A percentile compares a stretch with the other conserved stretches of the same genome.
phyloP scores from a whole-genome alignment of 2,329 filamentous ascomycete genomes.

The Phyllosticta capitalensis region DNA sequence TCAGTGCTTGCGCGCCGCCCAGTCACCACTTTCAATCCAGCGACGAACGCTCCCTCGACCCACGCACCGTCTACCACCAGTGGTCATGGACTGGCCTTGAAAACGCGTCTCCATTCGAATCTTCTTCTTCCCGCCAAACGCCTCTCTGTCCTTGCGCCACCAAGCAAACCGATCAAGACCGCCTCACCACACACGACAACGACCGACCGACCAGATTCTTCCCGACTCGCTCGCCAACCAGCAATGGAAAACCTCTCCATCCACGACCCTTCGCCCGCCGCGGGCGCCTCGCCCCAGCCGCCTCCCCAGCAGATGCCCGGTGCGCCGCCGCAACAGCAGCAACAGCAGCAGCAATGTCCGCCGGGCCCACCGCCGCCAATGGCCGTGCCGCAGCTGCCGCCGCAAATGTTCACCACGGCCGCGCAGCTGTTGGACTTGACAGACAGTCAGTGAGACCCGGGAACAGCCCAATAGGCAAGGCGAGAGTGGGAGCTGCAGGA shows the following conservation, averaged over 20 bases:
- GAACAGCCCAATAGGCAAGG: neutral
- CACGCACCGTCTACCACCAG: neutral
- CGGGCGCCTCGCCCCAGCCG: neutral
- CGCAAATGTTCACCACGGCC: constrained; percentile 97
- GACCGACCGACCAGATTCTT: neutral
- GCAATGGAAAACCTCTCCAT: constrained; percentile 13
- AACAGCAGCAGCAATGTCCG: neutral
- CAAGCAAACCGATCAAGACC: neutral
- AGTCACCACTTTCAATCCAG: neutral
- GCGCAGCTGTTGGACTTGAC: constrained; percentile 92
- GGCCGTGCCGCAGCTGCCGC: constrained; percentile 58
- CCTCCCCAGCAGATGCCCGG: neutral
- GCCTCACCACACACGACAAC: neutral
- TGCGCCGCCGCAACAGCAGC: constrained; percentile 1
- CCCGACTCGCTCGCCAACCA: neutral
- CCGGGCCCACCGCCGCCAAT: constrained; percentile 22
- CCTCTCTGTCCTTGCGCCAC: neutral
- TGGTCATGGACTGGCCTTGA: constrained; percentile 12
- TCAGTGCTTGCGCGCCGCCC: neutral
- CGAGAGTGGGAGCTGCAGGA: neutral
- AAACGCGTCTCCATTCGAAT: neutral
- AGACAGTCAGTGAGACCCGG: constrained; percentile 62
- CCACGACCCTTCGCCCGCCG: constrained; percentile 6
- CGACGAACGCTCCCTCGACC: constrained; percentile 1
- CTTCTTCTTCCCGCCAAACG: neutral